Evolutionary conservation across 208 protist species (phyloP).

Genomic region (Naegleria lovaniensis): DNA sequence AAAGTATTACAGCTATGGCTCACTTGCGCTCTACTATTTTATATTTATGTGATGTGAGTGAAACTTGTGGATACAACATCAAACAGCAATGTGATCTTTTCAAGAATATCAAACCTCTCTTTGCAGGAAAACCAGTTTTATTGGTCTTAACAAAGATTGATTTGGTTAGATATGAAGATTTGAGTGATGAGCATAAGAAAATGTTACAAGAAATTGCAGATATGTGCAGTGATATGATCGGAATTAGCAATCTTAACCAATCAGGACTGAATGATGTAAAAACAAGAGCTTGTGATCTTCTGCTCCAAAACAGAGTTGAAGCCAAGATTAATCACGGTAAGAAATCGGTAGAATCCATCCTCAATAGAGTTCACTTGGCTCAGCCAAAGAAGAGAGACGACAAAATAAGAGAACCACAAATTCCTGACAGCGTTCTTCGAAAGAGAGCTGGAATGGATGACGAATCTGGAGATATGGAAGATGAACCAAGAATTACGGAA

Average conservation of each 20-base stretch:
- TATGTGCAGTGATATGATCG: constrained; percentile 26
- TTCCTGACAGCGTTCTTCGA: constrained; percentile 67
- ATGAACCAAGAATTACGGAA: constrained; percentile 64
- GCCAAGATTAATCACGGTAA: constrained; percentile 70
- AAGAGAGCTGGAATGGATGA: not conserved
- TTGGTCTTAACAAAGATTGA: constrained; percentile 99
- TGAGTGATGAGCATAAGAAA: constrained; percentile 68
- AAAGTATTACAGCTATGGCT: constrained; percentile 97
- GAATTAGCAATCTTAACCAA: constrained; percentile 37
- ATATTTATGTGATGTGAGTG: constrained; percentile 98
- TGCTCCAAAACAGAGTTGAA: constrained; percentile 86
- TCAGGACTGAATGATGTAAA: constrained; percentile 73
- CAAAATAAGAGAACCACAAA: constrained; percentile 55
- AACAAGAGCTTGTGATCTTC: constrained; percentile 82
- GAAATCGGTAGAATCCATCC: constrained; percentile 77
- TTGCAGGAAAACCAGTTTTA: constrained; percentile 98
- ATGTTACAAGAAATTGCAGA: constrained; percentile 57
- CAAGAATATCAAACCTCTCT: constrained; percentile 94
- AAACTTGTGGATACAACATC: constrained; percentile 96
- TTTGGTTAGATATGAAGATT: constrained; percentile 76
- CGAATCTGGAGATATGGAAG: constrained; percentile 30
- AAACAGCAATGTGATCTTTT: constrained; percentile 94
- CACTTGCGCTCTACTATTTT: constrained; percentile 94
- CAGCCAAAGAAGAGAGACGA: constrained; percentile 75
- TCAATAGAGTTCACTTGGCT: constrained; percentile 72